Evolutionary conservation across 2,329 filamentous ascomycete genomes (phyloP).

Genomic region (Aspergillus fumigatus): DNA sequence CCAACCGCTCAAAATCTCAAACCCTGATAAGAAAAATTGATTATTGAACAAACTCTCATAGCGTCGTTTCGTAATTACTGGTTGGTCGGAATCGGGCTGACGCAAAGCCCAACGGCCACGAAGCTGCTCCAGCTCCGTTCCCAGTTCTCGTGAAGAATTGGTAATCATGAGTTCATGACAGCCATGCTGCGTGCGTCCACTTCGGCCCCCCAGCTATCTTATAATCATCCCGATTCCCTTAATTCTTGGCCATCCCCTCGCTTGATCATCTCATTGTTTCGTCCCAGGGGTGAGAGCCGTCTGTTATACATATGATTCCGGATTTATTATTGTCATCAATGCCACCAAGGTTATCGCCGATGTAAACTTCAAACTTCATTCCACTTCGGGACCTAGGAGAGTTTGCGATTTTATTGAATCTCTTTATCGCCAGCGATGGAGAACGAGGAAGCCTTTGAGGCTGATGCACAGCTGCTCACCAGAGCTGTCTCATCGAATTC

Average conservation of each 20-base stretch:
- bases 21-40: not conserved
- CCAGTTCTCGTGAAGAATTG: not conserved
- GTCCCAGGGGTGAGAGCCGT: not conserved
- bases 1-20: not conserved
- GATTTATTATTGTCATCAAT: not conserved
- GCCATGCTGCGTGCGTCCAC: not conserved
- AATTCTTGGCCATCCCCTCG: not conserved
- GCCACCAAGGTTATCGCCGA: not conserved
- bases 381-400: not conserved
- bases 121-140: not conserved
- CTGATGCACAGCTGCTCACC: slow-evolving; percentile 24
- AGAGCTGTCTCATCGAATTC: not conserved
- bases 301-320: not conserved
- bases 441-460: slow-evolving; percentile 30
- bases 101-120: not conserved
- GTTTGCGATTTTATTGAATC: not conserved
- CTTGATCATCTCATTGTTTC: not conserved
- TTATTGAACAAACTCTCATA: not conserved
- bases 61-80: not conserved
- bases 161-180: not conserved
- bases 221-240: not conserved
- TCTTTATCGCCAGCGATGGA: slow-evolving; percentile 21
- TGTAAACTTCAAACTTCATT: not conserved
- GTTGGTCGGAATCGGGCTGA: not conserved
- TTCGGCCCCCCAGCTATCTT: not conserved